Evolutionary conservation across 495 filamentous ascomycete species (phyloP), one percentile per base, ranked within the genome.

Genomic region (Corynascus novoguineensis): DNA sequence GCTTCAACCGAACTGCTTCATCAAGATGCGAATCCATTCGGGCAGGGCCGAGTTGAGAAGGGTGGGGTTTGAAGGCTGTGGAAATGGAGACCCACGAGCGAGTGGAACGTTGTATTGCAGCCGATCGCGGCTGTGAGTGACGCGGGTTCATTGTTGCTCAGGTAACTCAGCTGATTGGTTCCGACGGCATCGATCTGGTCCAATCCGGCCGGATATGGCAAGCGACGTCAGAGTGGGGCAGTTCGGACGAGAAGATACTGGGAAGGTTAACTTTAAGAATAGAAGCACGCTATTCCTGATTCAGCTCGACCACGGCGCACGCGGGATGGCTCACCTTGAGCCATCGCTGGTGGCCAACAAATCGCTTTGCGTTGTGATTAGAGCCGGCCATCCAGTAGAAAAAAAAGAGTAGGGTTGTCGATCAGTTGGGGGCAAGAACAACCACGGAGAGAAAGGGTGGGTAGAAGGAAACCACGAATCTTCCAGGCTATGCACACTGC

Each of bases 231-330:
- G 58, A 52, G 52, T 45, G 51, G 58, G 37, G 50, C 35, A 40
- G 15, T 28, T 19, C 21, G 50, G 44, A 47, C 28, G 56, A 47
- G 45, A 49, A 51, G 60, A 55, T 21, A 29, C 37, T 21, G 24
- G 11, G 54, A 68, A 64, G 58, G 51, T 67, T 67, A 67, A 58
- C 41, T 63, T 65, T 48, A 66, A 66, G 60, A 65, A 68, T 69
- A 69, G 67, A 64, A 68, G 60, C 59, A 38, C 37, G 27, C 60
- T 62, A 65, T 19, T 9, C 62, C 53, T 7, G 31, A 68, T 28
- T 1, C 10, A 47, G 55, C 28, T 50, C 54, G 55, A 37, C 45
- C 48, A 27, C 14, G 35, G 14, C 21, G 19, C 22, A 9, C 42
- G 19, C 21, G n/a, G 21, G 19, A 45, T 27, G 19, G 19, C 31